Percentiles rank a stretch among this genome's conserved stretches.
Conservation (phyloP, 2,329 filamentous ascomycete genomes). For the Trichoderma polysporum region DNA sequence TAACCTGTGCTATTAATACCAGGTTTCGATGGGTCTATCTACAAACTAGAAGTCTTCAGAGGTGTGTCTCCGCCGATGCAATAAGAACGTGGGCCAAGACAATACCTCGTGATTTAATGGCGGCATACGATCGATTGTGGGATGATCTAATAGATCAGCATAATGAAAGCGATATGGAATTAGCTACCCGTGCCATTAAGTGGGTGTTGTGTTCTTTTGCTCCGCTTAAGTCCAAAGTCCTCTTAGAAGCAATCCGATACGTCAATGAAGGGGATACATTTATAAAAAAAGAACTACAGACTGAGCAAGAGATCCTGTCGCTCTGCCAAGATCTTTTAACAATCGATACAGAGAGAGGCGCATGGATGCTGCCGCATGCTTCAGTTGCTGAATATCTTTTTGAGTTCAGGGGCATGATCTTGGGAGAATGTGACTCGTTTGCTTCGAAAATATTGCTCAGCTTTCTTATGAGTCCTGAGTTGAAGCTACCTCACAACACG, state of each 20-base stretch:
- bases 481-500: neutral
- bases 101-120: slow-evolving; percentile 20
- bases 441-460: neutral
- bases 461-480: neutral
- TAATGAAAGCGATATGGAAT: neutral
- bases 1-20: neutral
- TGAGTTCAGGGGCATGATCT: neutral
- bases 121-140: slow-evolving; percentile 23
- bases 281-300: neutral
- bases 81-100: slow-evolving; percentile 19
- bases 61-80: slow-evolving; percentile 16
- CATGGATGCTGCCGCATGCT: slow-evolving; percentile 15
- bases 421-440: neutral
- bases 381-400: slow-evolving; percentile 20
- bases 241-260: neutral
- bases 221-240: neutral
- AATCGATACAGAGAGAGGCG: neutral
- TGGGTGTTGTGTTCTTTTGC: slow-evolving; percentile 1
- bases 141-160: neutral
- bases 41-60: slow-evolving; percentile 18
- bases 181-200: neutral
- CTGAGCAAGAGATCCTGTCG: neutral
- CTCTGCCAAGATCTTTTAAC: slow-evolving; percentile 15
- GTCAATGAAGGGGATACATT: neutral
- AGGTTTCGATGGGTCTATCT: slow-evolving; percentile 28